Evolutionary conservation across 352 stramenopile species (phyloP).

Genomic region (Phytophthora pisi): DNA sequence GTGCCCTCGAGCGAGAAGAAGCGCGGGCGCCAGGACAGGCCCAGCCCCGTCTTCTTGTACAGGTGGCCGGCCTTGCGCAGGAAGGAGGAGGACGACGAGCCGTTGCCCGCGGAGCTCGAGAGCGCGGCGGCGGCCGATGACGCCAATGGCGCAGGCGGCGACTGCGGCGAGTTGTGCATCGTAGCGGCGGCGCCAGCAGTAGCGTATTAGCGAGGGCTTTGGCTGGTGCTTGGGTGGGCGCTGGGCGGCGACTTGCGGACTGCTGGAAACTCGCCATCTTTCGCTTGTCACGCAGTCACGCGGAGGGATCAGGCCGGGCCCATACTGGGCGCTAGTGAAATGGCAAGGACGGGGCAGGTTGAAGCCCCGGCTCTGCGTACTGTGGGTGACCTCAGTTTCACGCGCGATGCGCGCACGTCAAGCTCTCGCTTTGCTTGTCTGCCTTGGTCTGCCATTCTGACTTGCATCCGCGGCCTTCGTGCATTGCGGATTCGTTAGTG

Average conservation of each 20-base stretch:
- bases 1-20: slow-evolving; percentile 72
- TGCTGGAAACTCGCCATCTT: slow-evolving; percentile 13
- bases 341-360: neutral
- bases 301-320: slow-evolving; percentile 8
- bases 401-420: slow-evolving; percentile 17
- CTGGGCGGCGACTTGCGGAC: slow-evolving; percentile 20
- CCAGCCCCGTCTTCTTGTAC: slow-evolving; percentile 70
- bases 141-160: neutral
- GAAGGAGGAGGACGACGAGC: slow-evolving; percentile 15
- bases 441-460: too few species aligned
- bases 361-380: slow-evolving; percentile 8
- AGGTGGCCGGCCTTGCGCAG: slow-evolving; percentile 61
- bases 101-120: slow-evolving; percentile 3
- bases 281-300: slow-evolving; percentile 11
- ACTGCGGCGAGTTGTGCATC: slow-evolving; percentile 9
- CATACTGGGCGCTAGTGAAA: slow-evolving; percentile 16
- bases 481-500: too few species aligned
- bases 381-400: slow-evolving; percentile 24
- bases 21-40: slow-evolving; percentile 63
- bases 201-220: too few species aligned
- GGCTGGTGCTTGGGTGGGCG: neutral
- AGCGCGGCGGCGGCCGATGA: too few species aligned
- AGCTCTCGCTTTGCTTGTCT: neutral
- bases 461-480: too few species aligned
- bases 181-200: too few species aligned